Evolutionary conservation across 2,329 filamentous ascomycete genomes (phyloP), one percentile per base, ranked within the genome.

Genomic region (Aspergillus phoenicis): DNA sequence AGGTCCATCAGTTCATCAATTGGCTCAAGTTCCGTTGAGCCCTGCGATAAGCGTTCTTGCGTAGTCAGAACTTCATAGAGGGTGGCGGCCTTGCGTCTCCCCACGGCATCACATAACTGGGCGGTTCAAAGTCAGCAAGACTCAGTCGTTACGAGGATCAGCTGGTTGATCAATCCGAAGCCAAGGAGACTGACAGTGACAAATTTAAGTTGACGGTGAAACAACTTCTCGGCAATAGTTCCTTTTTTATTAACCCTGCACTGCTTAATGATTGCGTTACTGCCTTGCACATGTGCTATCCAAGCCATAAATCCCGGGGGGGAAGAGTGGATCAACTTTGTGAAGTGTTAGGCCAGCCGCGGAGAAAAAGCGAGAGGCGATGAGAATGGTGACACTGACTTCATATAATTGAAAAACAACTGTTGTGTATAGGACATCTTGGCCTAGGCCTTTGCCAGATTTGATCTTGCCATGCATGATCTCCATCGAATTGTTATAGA

Each of bases 371-470:
- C 28, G 15, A 17, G 22, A 15, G 36, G 24, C 15, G 11, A 38
- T 28, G 33, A 17, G n/a, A 15, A 20, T 6, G 8, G 43, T 8
- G 22, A 15, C n/a, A n/a, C 59, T 49, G 63, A 68, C 64, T 62
- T 69, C 62, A 20, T 69, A 70, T 51, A 67, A 49, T 43, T 69
- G 62, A 17, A 71, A 66, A 1, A 69, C 38, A 10, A 67, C 61
- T 2, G 63, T 68, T n/a, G 65, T 65, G 53, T 64, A 69, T 26
- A 68, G 45, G 8, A 60, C 45, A 26, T 68, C 66, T 17, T 64
- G 61, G 6, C 66, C 62, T 15, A 64, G 54, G 8, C 59, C 53
- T 20, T 45, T 58, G 3, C 66, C 65, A 1, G 52, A 58, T 26
- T 30, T 58, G 36, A 69, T 67, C 22, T 39, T 63, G 10, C 54